Evolutionary conservation across 306 rosid species (phyloP).

Genomic region (Pyrus betulifolia): DNA sequence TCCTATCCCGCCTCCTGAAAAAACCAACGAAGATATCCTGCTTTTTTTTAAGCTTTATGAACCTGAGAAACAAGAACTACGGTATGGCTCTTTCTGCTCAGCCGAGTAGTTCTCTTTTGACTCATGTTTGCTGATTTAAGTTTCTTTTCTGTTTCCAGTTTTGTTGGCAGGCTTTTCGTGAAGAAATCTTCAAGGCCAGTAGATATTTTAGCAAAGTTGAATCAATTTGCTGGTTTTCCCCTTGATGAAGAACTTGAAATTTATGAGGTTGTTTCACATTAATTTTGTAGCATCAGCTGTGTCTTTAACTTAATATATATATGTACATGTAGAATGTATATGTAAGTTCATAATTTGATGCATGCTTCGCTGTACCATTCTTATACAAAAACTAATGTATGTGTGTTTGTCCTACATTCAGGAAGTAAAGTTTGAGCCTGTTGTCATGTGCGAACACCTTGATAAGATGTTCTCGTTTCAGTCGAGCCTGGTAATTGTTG

Average conservation of each 20-base stretch:
- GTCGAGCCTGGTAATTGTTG: conserved; percentile 40
- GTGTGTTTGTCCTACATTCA: conserved; percentile 17
- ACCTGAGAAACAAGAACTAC: no score
- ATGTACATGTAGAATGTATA: not conserved
- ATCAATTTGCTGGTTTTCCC: conserved; percentile 76
- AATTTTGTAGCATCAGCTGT: not conserved
- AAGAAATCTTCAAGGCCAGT: conserved; percentile 48
- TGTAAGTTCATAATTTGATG: not conserved
- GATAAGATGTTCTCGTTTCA: conserved; percentile 53
- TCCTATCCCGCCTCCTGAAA: no score
- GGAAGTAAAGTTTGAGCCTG: conserved; percentile 83
- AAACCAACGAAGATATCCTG: no score
- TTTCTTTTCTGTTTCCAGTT: conserved; percentile 27
- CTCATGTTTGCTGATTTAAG: no score
- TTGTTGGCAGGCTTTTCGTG: conserved; percentile 74
- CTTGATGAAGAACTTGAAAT: conserved; percentile 69
- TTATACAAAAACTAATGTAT: not conserved
- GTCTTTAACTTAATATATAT: not conserved
- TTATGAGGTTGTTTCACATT: conserved; percentile 53
- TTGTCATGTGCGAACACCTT: conserved; percentile 58
- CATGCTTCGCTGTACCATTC: not conserved
- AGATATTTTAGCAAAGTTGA: conserved; percentile 56
- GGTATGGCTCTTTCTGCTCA: no score
- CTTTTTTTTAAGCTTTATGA: no score
- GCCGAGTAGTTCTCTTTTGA: no score